phyloP scores from a whole-genome alignment of 78 protist genomes.

The Dictyostelium brefeldianum region DNA sequence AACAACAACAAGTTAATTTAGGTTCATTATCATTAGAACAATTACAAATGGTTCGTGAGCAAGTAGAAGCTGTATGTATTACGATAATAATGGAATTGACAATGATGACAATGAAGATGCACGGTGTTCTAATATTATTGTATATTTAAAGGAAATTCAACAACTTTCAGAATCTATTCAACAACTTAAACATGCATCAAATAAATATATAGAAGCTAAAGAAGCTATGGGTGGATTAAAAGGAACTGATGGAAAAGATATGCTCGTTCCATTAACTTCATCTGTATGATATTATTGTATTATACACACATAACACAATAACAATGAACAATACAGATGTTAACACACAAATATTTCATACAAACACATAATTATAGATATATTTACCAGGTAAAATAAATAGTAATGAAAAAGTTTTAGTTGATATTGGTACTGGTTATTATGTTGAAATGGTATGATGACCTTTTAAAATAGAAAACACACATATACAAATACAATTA shows the following conservation, averaged over 20 bases:
- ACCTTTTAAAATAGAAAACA: background rate
- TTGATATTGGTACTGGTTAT: slow-evolving; percentile 80
- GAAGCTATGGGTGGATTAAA: slow-evolving; percentile 68
- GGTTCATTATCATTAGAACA: slow-evolving; percentile 60
- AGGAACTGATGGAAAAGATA: slow-evolving; percentile 81
- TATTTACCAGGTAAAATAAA: slow-evolving; percentile 72
- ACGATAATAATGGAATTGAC: background rate
- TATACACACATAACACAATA: no score
- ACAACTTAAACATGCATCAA: slow-evolving; percentile 64
- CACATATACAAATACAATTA: background rate
- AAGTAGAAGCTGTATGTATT: slow-evolving; percentile 59
- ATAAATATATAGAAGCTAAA: slow-evolving; percentile 77
- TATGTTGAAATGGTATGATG: slow-evolving; percentile 69
- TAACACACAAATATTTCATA: background rate
- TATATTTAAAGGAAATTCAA: slow-evolving; percentile 56
- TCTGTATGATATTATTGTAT: slow-evolving; percentile 32
- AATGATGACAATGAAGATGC: background rate
- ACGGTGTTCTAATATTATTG: background rate
- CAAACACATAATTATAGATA: slow-evolving; percentile 12
- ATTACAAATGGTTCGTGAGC: slow-evolving; percentile 60
- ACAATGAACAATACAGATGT: no score
- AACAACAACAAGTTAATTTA: slow-evolving; percentile 69
- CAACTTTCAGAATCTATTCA: slow-evolving; percentile 65
- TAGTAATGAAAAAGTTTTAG: slow-evolving; percentile 64
- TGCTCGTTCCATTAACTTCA: slow-evolving; percentile 73